Conservation (phyloP, 331 rosid genomes). For the Phaseolus coccineus region DNA sequence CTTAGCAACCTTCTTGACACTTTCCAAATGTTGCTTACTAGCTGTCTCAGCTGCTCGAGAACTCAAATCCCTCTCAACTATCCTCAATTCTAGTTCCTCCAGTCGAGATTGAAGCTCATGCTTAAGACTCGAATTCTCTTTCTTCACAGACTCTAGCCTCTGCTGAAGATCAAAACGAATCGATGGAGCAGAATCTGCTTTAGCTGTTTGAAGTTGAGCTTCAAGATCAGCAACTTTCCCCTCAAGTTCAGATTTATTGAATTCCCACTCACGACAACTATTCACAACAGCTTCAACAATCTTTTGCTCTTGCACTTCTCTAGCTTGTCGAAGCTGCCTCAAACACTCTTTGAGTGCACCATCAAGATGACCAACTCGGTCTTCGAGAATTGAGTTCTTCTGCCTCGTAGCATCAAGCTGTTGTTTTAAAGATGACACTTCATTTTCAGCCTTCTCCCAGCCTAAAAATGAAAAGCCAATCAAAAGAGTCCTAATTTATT, state of each 20-base stretch:
- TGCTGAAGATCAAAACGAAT: constrained; percentile 52
- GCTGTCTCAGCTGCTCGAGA: constrained; percentile 79
- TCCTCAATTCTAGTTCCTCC: constrained; percentile 68
- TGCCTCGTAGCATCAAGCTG: constrained; percentile 73
- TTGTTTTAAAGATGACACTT: constrained; percentile 61
- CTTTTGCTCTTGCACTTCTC: constrained; percentile 77
- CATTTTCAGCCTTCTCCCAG: constrained; percentile 91
- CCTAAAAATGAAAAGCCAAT: constrained; percentile 57
- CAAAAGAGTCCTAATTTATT: not conserved
- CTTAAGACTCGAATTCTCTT: constrained; percentile 67
- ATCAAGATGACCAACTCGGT: constrained; percentile 84
- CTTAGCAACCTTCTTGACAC: constrained; percentile 75
- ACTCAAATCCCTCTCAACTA: constrained; percentile 79
- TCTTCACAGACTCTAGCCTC: constrained; percentile 62
- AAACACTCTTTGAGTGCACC: constrained; percentile 92
- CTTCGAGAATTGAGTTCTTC: constrained; percentile 69
- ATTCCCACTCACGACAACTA: constrained; percentile 64
- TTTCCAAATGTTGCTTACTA: constrained; percentile 80
- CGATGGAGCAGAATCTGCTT: constrained; percentile 59
- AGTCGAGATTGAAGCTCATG: constrained; percentile 68
- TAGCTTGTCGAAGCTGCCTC: constrained; percentile 89
- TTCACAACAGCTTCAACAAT: constrained; percentile 57
- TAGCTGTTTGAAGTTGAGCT: constrained; percentile 64
- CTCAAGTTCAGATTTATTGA: constrained; percentile 64
- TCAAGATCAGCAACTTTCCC: constrained; percentile 61